phyloP scores from a whole-genome alignment of 768 basidiomycete species.

The Amanita jacksonii region DNA sequence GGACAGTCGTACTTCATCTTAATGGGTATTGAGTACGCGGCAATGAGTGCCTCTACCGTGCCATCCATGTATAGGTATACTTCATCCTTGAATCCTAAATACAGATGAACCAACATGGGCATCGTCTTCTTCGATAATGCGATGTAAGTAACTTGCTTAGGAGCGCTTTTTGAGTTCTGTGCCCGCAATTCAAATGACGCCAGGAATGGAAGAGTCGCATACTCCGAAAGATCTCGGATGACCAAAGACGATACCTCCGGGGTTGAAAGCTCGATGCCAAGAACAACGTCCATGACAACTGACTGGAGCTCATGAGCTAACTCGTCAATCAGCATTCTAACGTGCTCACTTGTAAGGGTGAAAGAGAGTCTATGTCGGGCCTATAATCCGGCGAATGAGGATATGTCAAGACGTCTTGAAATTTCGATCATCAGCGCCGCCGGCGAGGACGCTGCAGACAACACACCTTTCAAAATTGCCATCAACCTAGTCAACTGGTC shows the following conservation, averaged over 20 bases:
- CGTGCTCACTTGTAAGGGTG: constrained; percentile 60
- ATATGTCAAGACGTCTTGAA: constrained; percentile 67
- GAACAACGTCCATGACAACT: constrained; percentile 62
- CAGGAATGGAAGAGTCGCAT: constrained; percentile 77
- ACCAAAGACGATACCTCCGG: constrained; percentile 61
- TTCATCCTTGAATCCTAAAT: constrained; percentile 52
- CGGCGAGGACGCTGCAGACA: neutral
- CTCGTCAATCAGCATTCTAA: neutral
- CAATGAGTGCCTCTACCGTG: constrained; percentile 74
- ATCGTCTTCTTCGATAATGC: constrained; percentile 83
- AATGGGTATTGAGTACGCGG: constrained; percentile 84
- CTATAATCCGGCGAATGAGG: constrained; percentile 77
- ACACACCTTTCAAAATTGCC: constrained; percentile 64
- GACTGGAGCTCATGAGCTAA: constrained; percentile 29
- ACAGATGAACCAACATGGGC: constrained; percentile 77
- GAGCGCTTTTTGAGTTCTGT: constrained; percentile 29
- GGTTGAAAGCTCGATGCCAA: constrained; percentile 53
- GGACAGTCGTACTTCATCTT: constrained; percentile 96
- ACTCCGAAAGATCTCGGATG: constrained; percentile 80
- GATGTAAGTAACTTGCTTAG: constrained; percentile 75
- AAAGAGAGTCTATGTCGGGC: constrained; percentile 76
- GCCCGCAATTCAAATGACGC: constrained; percentile 58
- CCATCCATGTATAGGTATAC: constrained; percentile 67
- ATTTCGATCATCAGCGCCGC: constrained; percentile 1
- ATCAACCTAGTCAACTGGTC: constrained; percentile 59